Conservation (phyloP, 1,284 basidiomycete genomes). For the Boletellus deceptivus region DNA sequence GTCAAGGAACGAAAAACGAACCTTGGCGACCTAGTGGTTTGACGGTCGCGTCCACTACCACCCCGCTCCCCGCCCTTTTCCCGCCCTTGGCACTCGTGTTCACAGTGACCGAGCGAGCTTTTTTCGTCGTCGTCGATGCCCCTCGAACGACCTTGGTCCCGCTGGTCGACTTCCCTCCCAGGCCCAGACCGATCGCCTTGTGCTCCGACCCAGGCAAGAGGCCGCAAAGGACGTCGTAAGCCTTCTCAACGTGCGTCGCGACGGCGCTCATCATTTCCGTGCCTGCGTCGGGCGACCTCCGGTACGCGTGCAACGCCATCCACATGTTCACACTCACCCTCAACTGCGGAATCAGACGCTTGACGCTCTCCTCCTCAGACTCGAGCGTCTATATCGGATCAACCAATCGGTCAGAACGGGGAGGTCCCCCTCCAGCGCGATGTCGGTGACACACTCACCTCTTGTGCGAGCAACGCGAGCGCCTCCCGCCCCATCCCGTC, state of each 20-base stretch:
- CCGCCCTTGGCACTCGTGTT: constrained; percentile 12
- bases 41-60: constrained; percentile 25
- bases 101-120: constrained; percentile 17
- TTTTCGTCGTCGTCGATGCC: constrained; percentile 26
- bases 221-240: constrained; percentile 45
- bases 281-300: constrained; percentile 32
- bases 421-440: too few species aligned
- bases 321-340: constrained; percentile 56
- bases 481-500: constrained; percentile 44
- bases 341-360: constrained; percentile 45
- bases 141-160: constrained; percentile 5
- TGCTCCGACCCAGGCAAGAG: constrained; percentile 28
- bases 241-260: constrained; percentile 48
- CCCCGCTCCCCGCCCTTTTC: constrained; percentile 5
- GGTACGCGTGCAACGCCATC: constrained; percentile 63
- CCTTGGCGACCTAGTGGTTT: constrained; percentile 46
- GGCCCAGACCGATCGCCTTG: constrained; percentile 12
- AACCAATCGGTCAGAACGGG: too few species aligned
- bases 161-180: constrained; percentile 19
- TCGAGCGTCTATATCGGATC: constrained; percentile 37
- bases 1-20: constrained; percentile 19
- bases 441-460: constrained; percentile 36
- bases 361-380: constrained; percentile 37
- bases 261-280: constrained; percentile 40
- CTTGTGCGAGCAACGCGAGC: constrained; percentile 36